Conservation (phyloP, 1,284 basidiomycete genomes). For the Ustanciosporium gigantosporum region DNA sequence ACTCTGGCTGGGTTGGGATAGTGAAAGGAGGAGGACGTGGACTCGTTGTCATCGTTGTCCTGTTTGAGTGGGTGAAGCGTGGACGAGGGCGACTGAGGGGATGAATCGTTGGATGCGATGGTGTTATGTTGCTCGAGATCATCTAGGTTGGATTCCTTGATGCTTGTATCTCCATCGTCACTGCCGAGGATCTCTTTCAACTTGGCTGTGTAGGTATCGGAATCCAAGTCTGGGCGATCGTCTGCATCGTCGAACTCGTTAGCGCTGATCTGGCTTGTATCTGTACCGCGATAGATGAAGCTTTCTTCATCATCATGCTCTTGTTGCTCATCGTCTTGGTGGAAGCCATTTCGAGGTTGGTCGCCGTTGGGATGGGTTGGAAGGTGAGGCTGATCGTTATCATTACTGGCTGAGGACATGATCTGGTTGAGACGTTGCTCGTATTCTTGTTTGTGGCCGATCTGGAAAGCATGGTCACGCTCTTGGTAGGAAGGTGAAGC, state of each 20-base stretch:
- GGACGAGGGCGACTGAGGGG: too few relatives aligned
- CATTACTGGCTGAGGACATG: conserved; percentile 1
- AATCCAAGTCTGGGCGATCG: conserved; percentile 13
- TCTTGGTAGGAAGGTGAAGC: conserved; percentile 17
- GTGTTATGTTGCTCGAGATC: too few relatives aligned
- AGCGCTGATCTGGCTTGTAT: conserved; percentile 50
- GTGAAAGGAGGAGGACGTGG: conserved; percentile 21
- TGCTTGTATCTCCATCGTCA: conserved; percentile 20
- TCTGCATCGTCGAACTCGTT: conserved; percentile 13
- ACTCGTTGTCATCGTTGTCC: too few relatives aligned
- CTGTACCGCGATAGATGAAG: conserved; percentile 74
- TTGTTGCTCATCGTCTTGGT: conserved; percentile 37
- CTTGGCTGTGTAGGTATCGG: conserved; percentile 35
- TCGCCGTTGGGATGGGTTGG: too few relatives aligned
- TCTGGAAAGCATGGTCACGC: conserved; percentile 8
- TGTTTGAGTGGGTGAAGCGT: too few relatives aligned
- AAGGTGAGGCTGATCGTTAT: too few relatives aligned
- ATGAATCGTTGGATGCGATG: too few relatives aligned
- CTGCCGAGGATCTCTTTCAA: conserved; percentile 47
- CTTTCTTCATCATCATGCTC: conserved; percentile 68
- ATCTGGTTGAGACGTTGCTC: conserved; percentile 20
- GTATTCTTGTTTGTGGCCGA: conserved; percentile 9
- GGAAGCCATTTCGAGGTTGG: neutral
- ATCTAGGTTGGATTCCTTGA: conserved; percentile 1
- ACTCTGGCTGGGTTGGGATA: conserved; percentile 23